A percentile compares a stretch with the other conserved stretches of the same genome.
These are phyloP conservation scores for Phascolomyces articulosus DNA, from an alignment of 371 early-diverging fungal genomes.

Conservation along the genomic window DNA sequence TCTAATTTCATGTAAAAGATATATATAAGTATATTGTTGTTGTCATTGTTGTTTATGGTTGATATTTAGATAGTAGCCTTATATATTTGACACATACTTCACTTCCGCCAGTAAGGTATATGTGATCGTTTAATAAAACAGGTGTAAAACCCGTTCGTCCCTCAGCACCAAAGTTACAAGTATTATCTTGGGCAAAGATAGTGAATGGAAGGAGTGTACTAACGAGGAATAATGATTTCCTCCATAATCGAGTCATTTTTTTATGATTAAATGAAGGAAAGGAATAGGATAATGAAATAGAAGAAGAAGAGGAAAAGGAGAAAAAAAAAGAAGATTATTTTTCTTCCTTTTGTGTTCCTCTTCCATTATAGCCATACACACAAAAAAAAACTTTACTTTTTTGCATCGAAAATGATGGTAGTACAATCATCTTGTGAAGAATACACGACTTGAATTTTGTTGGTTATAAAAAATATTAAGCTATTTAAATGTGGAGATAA, in stretches of 20 bases:
- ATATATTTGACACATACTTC: constrained; percentile 2
- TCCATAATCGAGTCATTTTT: constrained; percentile 2
- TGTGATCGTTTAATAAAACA: constrained; percentile 10
- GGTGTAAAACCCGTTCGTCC: constrained; percentile 13
- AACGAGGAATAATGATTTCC: not conserved
- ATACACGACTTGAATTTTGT: too few relatives aligned
- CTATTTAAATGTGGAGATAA: too few relatives aligned
- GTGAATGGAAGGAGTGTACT: constrained; percentile 5
- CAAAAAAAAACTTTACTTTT: too few relatives aligned
- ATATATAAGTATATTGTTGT: not conserved
- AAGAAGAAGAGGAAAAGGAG: not conserved
- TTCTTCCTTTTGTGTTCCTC: too few relatives aligned
- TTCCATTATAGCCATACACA: too few relatives aligned
- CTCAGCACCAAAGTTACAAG: constrained; percentile 6
- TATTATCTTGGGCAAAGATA: not conserved
- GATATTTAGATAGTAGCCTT: too few relatives aligned
- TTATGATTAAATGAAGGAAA: not conserved
- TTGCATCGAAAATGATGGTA: too few relatives aligned
- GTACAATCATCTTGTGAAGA: too few relatives aligned
- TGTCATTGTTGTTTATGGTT: not conserved
- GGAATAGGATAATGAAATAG: not conserved
- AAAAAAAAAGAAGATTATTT: not conserved
- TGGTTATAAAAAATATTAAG: too few relatives aligned
- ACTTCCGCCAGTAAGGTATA: constrained; percentile 18
- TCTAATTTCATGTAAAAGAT: not conserved